Evolutionary conservation across 208 protist species (phyloP).

Genomic region (Acanthamoeba healyi): DNA sequence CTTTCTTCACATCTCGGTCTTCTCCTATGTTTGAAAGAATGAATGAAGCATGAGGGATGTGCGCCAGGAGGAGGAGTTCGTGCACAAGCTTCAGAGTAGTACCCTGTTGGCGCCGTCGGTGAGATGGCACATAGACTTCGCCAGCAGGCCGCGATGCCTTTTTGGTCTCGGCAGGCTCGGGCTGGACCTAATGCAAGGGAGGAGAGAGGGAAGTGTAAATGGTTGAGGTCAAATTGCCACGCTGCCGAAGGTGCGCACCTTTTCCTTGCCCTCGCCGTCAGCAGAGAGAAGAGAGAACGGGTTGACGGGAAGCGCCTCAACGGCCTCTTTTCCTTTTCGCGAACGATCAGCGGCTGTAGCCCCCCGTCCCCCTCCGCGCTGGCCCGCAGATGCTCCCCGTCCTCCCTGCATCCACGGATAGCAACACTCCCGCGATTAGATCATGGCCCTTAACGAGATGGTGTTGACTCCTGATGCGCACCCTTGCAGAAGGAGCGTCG

Average conservation of each 20-base stretch:
- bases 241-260: neutral
- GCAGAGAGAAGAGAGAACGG: neutral
- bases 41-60: too few relatives aligned
- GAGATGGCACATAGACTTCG: neutral
- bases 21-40: neutral
- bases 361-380: neutral
- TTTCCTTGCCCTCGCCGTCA: conserved; percentile 1
- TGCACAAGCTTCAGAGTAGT: too few relatives aligned
- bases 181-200: neutral
- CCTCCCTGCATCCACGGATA: neutral
- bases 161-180: neutral
- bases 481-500: neutral
- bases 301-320: neutral
- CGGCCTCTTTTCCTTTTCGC: conserved; percentile 19
- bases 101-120: conserved; percentile 5
- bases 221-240: too few relatives aligned
- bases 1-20: neutral
- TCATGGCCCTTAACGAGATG: neutral
- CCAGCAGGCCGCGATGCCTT: neutral
- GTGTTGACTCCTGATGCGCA: neutral
- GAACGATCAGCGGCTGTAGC: neutral
- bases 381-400: neutral
- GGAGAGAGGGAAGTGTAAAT: too few relatives aligned
- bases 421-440: too few relatives aligned
- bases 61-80: too few relatives aligned